A percentile compares a stretch with the other conserved stretches of the same genome.
Conservation (phyloP, 176 grass and related monocot genomes). For the Oryza punctata region DNA sequence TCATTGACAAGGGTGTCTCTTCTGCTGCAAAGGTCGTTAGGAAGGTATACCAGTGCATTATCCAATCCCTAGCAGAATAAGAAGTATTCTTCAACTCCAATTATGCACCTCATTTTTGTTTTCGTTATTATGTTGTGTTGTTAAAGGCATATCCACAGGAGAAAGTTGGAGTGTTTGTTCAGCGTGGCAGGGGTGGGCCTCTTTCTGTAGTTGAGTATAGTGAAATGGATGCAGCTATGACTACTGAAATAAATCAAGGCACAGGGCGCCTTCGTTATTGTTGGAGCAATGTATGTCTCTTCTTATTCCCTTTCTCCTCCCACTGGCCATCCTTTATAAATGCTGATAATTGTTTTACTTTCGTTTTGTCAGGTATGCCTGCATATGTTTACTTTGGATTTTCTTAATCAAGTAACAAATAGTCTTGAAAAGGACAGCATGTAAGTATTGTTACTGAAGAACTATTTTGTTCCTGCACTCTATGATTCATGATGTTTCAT, state of each 20-base stretch:
- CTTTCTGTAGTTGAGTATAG: slow-evolving; percentile 80
- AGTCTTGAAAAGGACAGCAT: slow-evolving; percentile 90
- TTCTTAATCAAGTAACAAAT: slow-evolving; percentile 84
- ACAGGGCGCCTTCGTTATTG: slow-evolving; percentile 81
- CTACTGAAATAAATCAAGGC: slow-evolving; percentile 79
- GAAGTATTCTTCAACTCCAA: slow-evolving; percentile 23
- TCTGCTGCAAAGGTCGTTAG: slow-evolving; percentile 78
- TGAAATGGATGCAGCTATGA: slow-evolving; percentile 79
- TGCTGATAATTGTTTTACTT: slow-evolving; percentile 1
- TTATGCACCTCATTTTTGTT: slow-evolving; percentile 4
- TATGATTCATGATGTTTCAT: slow-evolving; percentile 22
- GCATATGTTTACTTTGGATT: slow-evolving; percentile 94
- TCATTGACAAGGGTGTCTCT: slow-evolving; percentile 77
- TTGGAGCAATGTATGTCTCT: slow-evolving; percentile 79
- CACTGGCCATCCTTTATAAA: background rate
- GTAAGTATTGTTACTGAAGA: slow-evolving; percentile 56
- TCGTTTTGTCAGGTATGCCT: slow-evolving; percentile 68
- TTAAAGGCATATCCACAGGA: slow-evolving; percentile 73
- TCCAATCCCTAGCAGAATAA: slow-evolving; percentile 14
- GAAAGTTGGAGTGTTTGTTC: slow-evolving; percentile 88
- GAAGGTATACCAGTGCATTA: slow-evolving; percentile 52
- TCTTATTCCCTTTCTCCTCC: background rate
- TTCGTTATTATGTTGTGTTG: slow-evolving; percentile 18
- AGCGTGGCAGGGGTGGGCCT: slow-evolving; percentile 72
- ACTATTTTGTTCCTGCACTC: slow-evolving; percentile 19